A percentile compares a stretch with the other conserved stretches of the same genome.
phyloP scores from a whole-genome alignment of 257 asterid species.

The Striga asiatica region DNA sequence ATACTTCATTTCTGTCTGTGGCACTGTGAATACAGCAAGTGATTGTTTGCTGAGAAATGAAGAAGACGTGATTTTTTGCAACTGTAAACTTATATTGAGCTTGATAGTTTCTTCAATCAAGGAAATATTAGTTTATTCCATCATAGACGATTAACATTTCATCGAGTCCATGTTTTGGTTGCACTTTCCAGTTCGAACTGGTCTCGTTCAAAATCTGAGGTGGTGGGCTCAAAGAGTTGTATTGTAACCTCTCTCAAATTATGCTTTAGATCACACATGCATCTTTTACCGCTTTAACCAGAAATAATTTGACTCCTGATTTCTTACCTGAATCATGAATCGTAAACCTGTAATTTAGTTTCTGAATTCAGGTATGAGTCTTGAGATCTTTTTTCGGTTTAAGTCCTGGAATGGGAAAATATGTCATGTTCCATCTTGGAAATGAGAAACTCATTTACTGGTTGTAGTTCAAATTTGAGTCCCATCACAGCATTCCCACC shows the following conservation, averaged over 20 bases:
- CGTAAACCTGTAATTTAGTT: not conserved
- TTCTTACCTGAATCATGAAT: not conserved
- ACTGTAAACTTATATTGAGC: not conserved
- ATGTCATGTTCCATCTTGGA: not conserved
- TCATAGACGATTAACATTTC: not conserved
- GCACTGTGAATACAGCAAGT: not conserved
- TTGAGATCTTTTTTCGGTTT: not conserved
- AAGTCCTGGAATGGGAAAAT: not conserved
- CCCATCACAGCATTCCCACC: not conserved
- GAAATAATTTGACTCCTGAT: not conserved
- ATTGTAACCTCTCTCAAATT: not conserved
- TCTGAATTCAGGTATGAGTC: no score
- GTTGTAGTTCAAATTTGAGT: not conserved
- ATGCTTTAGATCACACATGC: not conserved
- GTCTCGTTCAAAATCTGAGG: not conserved
- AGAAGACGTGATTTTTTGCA: constrained; percentile 7
- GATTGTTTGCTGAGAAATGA: constrained; percentile 3
- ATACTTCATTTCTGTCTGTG: not conserved
- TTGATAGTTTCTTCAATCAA: not conserved
- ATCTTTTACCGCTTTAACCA: not conserved
- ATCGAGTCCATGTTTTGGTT: not conserved
- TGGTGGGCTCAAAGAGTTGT: not conserved
- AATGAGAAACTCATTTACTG: not conserved
- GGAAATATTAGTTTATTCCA: not conserved
- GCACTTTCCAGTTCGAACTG: not conserved